Evolutionary conservation across 176 grass and related monocot genomes (phyloP), one percentile per base, ranked within the genome.

Genomic region (Neostapfia colusana): DNA sequence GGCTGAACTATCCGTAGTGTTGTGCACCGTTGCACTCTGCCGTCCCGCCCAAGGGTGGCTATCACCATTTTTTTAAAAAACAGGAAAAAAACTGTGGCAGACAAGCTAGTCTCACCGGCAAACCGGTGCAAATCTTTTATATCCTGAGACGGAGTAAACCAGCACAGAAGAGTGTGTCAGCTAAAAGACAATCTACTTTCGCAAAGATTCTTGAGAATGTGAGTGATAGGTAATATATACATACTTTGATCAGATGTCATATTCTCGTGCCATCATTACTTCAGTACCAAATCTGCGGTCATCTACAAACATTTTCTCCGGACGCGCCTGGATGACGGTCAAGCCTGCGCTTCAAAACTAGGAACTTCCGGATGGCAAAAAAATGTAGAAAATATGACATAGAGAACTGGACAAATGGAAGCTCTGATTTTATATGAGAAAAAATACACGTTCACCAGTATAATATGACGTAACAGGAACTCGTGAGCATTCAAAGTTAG

Each of bases 101-200:
- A 67, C 39, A 43, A 68, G 51, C 50, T 20, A 68, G 35, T 38
- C 49, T 65, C n/a, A 77, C 74, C 60, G 17, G 74, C 59, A 49
- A 5, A 48, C 20, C 20, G 49, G 43, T 24, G n/a, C 27, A 48
- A 21, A 10, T 38, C 48, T 75, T 65, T 38, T 64, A 26, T 58
- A 58, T 58, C 48, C 6, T 51, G 15, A 51, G 48, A 20, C 48
- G 17, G 48, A 65, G 74, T 46, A 77, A 77, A 39, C 60, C 28
- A 24, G 61, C 4, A 79, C 48, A 28, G 46, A 28, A 41, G 45
- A 26, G 60, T 10, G 25, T 17, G 28, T 26, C 4, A 51, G 51
- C 74, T 68, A 87, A 61, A 72, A 63, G 69, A 83, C 69, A 79
- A 64, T 38, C 40, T 75, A 88, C 81, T 80, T 46, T 75, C 44